Conservation (phyloP, 2,329 filamentous ascomycete species). For the Byssochlamys sp. region DNA sequence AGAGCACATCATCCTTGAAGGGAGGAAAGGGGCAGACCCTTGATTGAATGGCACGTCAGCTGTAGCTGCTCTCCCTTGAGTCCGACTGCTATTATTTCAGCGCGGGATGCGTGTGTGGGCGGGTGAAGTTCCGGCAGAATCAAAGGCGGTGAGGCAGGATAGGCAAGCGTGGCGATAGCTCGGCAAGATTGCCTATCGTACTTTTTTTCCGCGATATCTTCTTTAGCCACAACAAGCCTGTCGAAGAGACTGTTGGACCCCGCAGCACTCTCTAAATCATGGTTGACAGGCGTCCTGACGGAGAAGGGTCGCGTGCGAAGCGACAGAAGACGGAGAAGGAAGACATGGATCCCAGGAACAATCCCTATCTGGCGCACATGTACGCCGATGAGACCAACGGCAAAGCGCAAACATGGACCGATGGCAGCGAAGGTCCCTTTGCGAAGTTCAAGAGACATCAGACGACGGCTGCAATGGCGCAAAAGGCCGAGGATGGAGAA, state of each 20-base stretch:
- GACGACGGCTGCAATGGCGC: slow-evolving; percentile 68
- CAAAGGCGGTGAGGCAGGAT: slow-evolving; percentile 2
- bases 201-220: slow-evolving; percentile 12
- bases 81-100: not conserved
- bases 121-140: slow-evolving; percentile 4
- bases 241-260: not conserved
- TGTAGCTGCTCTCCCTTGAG: not conserved
- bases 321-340: slow-evolving; percentile 43
- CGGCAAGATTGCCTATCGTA: slow-evolving; percentile 25
- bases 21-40: not conserved
- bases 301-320: slow-evolving; percentile 44
- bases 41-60: not conserved
- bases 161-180: slow-evolving; percentile 18
- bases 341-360: slow-evolving; percentile 49
- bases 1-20: not conserved
- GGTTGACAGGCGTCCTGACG: slow-evolving; percentile 49
- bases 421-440: slow-evolving; percentile 43
- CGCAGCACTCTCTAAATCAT: slow-evolving; percentile 28
- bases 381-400: slow-evolving; percentile 47
- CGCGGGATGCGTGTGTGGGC: not conserved
- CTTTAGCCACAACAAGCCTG: not conserved
- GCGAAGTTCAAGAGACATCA: slow-evolving; percentile 63
- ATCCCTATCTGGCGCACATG: slow-evolving; percentile 89
- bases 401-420: slow-evolving; percentile 14
- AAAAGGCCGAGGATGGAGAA: slow-evolving; percentile 66